Evolutionary conservation across 75 land plant species (phyloP).

Genomic region (Azolla pinnata): DNA sequence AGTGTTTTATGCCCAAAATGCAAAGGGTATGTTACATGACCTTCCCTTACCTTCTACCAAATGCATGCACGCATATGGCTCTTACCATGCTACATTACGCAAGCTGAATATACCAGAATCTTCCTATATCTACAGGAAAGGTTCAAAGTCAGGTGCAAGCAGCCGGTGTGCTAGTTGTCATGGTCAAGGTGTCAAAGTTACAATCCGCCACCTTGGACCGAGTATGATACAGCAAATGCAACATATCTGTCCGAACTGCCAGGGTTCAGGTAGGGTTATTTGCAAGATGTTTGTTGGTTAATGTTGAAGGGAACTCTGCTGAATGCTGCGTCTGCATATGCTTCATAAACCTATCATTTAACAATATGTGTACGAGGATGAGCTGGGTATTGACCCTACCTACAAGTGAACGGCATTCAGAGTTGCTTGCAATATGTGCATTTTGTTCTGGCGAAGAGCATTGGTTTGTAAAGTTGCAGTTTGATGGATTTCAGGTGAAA

Average conservation of each 20-base stretch:
- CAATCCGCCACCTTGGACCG: conserved; percentile 68
- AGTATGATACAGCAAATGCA: conserved; percentile 61
- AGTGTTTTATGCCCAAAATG: conserved; percentile 67
- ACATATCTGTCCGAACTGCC: conserved; percentile 37
- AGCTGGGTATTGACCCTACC: too few relatives aligned
- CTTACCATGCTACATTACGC: too few relatives aligned
- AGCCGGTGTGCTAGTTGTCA: conserved; percentile 63
- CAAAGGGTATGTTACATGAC: conserved; percentile 74
- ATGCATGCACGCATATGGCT: too few relatives aligned
- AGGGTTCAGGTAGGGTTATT: conserved; percentile 56
- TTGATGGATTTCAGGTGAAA: conserved; percentile 26
- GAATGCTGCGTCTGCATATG: too few relatives aligned
- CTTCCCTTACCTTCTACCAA: too few relatives aligned
- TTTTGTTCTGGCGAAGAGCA: background rate
- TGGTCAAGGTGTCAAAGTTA: conserved; percentile 63
- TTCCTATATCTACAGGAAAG: conserved; percentile 43
- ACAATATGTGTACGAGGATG: too few relatives aligned
- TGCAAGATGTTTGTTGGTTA: too few relatives aligned
- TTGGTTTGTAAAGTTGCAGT: background rate
- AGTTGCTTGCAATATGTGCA: too few relatives aligned
- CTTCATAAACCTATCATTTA: too few relatives aligned
- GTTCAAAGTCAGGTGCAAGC: conserved; percentile 71
- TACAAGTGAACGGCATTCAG: too few relatives aligned
- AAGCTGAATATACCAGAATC: background rate
- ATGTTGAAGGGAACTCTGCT: too few relatives aligned